Conservation (phyloP, 495 filamentous ascomycete species). For the Hypoxylon intermedium region DNA sequence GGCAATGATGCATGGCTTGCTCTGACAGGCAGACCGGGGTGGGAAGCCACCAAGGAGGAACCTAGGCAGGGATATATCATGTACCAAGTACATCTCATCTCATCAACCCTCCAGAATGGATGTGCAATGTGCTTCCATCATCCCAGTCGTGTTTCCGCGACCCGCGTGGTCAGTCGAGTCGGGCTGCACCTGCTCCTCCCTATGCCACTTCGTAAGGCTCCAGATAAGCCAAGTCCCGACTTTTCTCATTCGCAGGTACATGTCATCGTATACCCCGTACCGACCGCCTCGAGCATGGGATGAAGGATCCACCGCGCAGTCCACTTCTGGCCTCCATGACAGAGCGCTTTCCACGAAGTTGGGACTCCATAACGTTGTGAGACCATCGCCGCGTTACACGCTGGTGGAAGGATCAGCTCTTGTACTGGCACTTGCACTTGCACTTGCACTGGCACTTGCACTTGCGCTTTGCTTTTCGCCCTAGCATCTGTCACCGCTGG, state of each 20-base stretch:
- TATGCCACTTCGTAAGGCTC: slow-evolving; percentile 43
- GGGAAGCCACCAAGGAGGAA: slow-evolving; percentile 31
- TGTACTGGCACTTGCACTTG: slow-evolving; percentile 37
- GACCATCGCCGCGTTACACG: slow-evolving; percentile 48
- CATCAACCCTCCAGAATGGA: neutral
- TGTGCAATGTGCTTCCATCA: slow-evolving; percentile 19
- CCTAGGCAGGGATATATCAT: slow-evolving; percentile 23
- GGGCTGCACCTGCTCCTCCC: slow-evolving; percentile 28
- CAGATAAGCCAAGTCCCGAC: slow-evolving; percentile 37
- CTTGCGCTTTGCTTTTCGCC: slow-evolving; percentile 43
- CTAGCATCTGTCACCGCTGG: slow-evolving; percentile 47
- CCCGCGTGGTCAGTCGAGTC: slow-evolving; percentile 41
- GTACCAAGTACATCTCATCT: slow-evolving; percentile 32
- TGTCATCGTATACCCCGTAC: slow-evolving; percentile 42
- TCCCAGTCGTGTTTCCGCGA: slow-evolving; percentile 32
- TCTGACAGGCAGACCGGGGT: no score
- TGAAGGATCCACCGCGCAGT: slow-evolving; percentile 41
- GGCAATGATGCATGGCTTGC: slow-evolving; percentile 23
- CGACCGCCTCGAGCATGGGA: slow-evolving; percentile 42
- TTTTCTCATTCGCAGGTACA: slow-evolving; percentile 39
- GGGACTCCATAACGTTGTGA: slow-evolving; percentile 48
- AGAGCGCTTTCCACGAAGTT: slow-evolving; percentile 42
- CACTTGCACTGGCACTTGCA: no score
- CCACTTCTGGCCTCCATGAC: slow-evolving; percentile 43
- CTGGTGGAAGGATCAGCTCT: slow-evolving; percentile 46